These are phyloP conservation scores for Solanum appendiculatum DNA, from an alignment of 257 asterid species.

Conservation along the genomic window DNA sequence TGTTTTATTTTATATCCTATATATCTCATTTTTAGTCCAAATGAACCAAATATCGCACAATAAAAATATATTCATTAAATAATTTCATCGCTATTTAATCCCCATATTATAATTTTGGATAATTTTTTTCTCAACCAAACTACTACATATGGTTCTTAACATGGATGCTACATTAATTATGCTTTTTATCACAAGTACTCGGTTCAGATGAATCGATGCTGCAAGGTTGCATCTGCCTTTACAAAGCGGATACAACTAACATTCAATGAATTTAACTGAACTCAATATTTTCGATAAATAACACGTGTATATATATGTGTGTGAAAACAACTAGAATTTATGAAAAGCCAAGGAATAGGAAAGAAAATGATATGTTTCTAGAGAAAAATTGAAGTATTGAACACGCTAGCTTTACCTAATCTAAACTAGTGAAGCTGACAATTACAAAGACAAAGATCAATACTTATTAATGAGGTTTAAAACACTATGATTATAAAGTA, in stretches of 20 bases:
- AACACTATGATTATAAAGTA: not conserved
- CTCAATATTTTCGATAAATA: not conserved
- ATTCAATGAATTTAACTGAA: not conserved
- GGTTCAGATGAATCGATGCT: not conserved
- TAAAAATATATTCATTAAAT: too few relatives aligned
- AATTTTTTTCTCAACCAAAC: too few relatives aligned
- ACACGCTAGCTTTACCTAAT: not conserved
- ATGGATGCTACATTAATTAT: not conserved
- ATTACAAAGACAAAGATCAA: not conserved
- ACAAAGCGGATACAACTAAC: not conserved
- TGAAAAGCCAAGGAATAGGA: not conserved
- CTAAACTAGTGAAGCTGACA: not conserved
- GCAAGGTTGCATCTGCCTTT: not conserved
- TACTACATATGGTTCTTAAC: not conserved
- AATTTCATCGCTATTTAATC: too few relatives aligned
- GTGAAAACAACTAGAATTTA: not conserved
- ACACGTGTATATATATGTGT: too few relatives aligned
- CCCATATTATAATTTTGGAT: rapidly evolving
- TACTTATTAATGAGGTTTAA: not conserved
- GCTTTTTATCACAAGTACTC: not conserved
- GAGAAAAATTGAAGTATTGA: not conserved
- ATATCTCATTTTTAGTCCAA: not conserved
- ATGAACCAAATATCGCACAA: not conserved
- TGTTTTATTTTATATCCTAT: not conserved
- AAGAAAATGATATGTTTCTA: not conserved